phyloP scores from a whole-genome alignment of 805 yeast genomes.

The Wickerhamomyces strasburgensis region DNA sequence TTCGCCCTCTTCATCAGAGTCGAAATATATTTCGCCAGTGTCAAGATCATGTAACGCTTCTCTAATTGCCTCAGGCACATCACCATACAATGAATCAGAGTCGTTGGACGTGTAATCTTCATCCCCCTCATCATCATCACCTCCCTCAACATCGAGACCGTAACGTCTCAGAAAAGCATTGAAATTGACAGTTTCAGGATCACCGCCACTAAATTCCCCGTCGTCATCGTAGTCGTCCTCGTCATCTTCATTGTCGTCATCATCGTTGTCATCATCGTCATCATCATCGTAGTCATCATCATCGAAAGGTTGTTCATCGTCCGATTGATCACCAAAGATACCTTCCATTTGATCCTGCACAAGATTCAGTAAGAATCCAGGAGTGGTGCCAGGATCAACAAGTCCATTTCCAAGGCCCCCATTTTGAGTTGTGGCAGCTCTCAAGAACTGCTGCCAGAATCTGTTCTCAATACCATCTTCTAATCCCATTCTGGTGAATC shows the following conservation, averaged over 20 bases:
- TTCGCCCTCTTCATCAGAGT: slow-evolving; percentile 1
- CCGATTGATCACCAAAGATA: slow-evolving; percentile 1
- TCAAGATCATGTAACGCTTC: background rate
- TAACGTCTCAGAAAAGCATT: too few relatives aligned
- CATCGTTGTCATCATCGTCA: slow-evolving; percentile 15
- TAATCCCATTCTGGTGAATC: background rate
- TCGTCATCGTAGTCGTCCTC: slow-evolving; percentile 16
- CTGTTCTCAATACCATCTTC: slow-evolving; percentile 6
- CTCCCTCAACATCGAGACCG: background rate
- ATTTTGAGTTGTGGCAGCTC: slow-evolving; percentile 10
- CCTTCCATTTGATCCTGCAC: slow-evolving; percentile 1
- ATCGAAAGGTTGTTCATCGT: background rate
- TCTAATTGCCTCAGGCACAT: slow-evolving; percentile 1
- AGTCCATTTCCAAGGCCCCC: slow-evolving; percentile 18
- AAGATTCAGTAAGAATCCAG: slow-evolving; percentile 16
- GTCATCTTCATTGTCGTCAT: slow-evolving; percentile 20
- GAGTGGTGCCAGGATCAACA: slow-evolving; percentile 15
- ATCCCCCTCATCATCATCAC: slow-evolving; percentile 1
- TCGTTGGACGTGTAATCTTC: slow-evolving; percentile 2
- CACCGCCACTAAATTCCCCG: slow-evolving; percentile 1
- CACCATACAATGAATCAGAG: background rate
- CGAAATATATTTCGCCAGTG: background rate
- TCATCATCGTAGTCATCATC: slow-evolving; percentile 4
- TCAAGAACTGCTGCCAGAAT: slow-evolving; percentile 16
- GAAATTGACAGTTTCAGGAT: too few relatives aligned